Percentiles rank a stretch among this genome's conserved stretches.
phyloP scores from a whole-genome alignment of 768 basidiomycete genomes.

The Suillus subaureus region DNA sequence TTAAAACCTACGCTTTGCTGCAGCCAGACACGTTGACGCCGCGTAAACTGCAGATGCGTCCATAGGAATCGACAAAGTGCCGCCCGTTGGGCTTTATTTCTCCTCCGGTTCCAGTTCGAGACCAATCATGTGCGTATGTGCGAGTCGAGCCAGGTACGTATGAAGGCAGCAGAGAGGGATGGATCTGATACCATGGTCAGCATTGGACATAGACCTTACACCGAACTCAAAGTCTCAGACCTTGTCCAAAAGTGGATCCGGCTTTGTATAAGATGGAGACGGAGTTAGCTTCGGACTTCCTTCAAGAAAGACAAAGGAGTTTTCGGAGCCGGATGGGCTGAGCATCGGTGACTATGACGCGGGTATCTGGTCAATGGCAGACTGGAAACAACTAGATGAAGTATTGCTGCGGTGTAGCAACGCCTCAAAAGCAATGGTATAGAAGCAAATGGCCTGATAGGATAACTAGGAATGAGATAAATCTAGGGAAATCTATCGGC shows the following conservation, averaged over 20 bases:
- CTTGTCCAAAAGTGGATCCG: slow-evolving; percentile 4
- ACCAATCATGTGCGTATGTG: slow-evolving; percentile 80
- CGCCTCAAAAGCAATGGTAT: neutral
- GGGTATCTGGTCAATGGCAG: neutral
- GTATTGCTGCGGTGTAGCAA: neutral
- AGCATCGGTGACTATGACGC: slow-evolving; percentile 21
- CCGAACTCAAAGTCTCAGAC: neutral
- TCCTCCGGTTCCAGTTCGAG: slow-evolving; percentile 54
- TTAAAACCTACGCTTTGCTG: slow-evolving; percentile 70
- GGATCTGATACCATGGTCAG: slow-evolving; percentile 24
- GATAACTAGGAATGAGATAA: neutral
- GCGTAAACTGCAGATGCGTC: slow-evolving; percentile 77
- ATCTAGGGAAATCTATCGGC: neutral
- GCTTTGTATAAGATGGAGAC: slow-evolving; percentile 4
- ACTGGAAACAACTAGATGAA: neutral
- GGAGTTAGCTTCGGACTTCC: slow-evolving; percentile 15
- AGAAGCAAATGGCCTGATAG: neutral
- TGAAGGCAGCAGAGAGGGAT: slow-evolving; percentile 48
- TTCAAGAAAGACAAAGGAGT: slow-evolving; percentile 52
- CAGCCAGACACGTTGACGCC: slow-evolving; percentile 87
- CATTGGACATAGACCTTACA: neutral
- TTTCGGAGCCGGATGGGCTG: slow-evolving; percentile 39
- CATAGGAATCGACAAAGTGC: slow-evolving; percentile 80
- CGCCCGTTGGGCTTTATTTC: slow-evolving; percentile 63
- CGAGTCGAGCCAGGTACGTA: slow-evolving; percentile 50